Conservation (phyloP, 2,329 filamentous ascomycete species). For the Penicillium vulpinum region DNA sequence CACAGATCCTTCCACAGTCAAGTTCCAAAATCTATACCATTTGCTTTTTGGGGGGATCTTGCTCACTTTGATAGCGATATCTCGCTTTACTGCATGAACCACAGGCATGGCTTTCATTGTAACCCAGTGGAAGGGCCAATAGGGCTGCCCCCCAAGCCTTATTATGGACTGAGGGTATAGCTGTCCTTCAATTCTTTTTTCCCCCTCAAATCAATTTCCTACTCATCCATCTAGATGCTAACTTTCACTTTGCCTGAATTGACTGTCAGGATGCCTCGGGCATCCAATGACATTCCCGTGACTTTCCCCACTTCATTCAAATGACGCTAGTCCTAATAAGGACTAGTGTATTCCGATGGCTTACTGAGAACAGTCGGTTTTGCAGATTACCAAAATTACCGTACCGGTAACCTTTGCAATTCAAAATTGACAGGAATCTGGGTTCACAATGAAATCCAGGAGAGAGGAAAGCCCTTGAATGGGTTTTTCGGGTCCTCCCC, state of each 20-base stretch:
- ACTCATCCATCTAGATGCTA: constrained; percentile 10
- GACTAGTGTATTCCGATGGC: not conserved
- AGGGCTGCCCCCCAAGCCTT: not conserved
- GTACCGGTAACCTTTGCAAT: constrained; percentile 4
- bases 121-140: not conserved
- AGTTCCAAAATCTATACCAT: not conserved
- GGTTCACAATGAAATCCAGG: not conserved
- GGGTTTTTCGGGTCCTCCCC: constrained; percentile 13
- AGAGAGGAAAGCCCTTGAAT: not conserved
- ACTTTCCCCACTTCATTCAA: not conserved
- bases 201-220: not conserved
- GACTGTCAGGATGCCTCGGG: not conserved
- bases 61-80: not conserved
- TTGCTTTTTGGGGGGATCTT: not conserved
- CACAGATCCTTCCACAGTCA: not conserved
- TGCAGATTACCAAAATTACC: constrained; percentile 3
- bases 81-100: not conserved
- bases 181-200: not conserved
- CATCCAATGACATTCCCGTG: constrained; percentile 10
- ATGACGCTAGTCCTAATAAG: not conserved
- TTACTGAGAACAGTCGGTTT: constrained; percentile 7
- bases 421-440: not conserved
- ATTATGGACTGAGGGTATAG: not conserved
- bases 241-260: not conserved
- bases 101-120: not conserved